Base-by-base conservation (phyloP, 2,329 filamentous ascomycete genomes). In the Rasamsonia emersonii region DNA sequence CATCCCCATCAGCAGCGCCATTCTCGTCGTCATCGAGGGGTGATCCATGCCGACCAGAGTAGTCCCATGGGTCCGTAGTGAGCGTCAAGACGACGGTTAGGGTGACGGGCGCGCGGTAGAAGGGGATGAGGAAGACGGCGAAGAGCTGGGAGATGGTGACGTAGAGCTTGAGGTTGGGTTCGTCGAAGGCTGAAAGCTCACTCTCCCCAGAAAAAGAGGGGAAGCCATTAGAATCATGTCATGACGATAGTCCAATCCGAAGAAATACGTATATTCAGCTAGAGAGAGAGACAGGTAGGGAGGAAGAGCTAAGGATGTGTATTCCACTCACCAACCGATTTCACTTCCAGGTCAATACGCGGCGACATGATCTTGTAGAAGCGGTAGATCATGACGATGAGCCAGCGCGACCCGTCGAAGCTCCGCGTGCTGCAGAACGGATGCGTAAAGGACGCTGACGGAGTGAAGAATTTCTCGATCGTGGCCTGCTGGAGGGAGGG, bases 291-390 rank as follows among this genome's bases (percentile, higher is more conserved):
- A n/a, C n/a, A n/a, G n/a, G 33, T 9, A 10, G 15, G 3, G 5
- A 27, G 23, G 28, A n/a, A 9, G 18, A 20, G 24, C 14, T 4
- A 11, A 16, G 9, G n/a, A n/a, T n/a, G n/a, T n/a, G n/a, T n/a
- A 17, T 9, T 23, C 4, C 6, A 53, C 60, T 16, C 50, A 75
- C 72, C 72, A 11, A 77, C 58, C 18, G 65, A 69, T 32, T 85
- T 72, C 11, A 94, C 66, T 2, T 70, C 61, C 9, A 89, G 60
- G 25, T 78, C 68, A 42, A 91, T 82, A 11, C 67, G 64, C 0
- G 86, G 86, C 39, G 78, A 85, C 51, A 93, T 66, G 42, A 89
- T 81, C 50, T 86, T 84, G 59, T 93, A 89, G 82, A 82, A 88
- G 24, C 77, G 74, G 50, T 85, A 93, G 35, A 93, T 79, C 44